Evolutionary conservation across 139 green algal genomes (phyloP).

Genomic region (Chlamydomonas sphaeroides): DNA sequence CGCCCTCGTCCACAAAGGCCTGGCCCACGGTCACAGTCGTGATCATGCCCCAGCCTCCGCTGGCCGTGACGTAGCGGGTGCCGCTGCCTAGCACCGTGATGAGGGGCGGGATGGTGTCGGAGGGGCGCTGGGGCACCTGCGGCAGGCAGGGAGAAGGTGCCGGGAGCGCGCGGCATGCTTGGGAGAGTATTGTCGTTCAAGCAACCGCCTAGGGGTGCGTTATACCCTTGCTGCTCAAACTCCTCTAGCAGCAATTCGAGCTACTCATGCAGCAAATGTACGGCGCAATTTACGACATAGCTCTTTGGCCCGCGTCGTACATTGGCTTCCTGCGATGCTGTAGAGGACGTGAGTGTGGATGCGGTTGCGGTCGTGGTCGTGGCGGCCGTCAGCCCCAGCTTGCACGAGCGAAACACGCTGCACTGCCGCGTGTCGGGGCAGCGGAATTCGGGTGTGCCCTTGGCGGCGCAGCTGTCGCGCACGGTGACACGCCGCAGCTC

Average conservation of each 20-base stretch:
- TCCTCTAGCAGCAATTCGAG: too few species aligned
- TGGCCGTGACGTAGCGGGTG: background rate
- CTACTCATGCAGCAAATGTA: too few species aligned
- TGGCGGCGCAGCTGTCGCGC: constrained; percentile 1
- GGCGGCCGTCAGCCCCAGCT: background rate
- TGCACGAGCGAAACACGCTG: background rate
- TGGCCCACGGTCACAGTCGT: background rate
- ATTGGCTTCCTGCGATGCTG: too few species aligned
- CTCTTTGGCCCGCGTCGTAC: too few species aligned
- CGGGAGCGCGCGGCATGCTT: too few species aligned
- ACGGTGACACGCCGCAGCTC: background rate
- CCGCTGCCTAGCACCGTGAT: background rate
- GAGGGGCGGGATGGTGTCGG: constrained; percentile 1
- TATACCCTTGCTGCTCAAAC: too few species aligned
- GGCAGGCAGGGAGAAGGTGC: too few species aligned
- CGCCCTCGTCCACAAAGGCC: background rate
- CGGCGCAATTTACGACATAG: too few species aligned
- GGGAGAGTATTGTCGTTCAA: too few species aligned
- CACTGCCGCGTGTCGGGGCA: background rate
- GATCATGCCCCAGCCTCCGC: background rate
- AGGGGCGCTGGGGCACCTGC: background rate
- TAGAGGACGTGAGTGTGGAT: too few species aligned
- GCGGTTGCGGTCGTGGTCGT: background rate
- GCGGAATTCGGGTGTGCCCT: background rate
- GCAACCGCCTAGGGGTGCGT: too few species aligned